Percentiles rank a stretch among this genome's conserved stretches.
phyloP scores from a whole-genome alignment of 2,329 filamentous ascomycete species.

The Onygenales sp. region DNA sequence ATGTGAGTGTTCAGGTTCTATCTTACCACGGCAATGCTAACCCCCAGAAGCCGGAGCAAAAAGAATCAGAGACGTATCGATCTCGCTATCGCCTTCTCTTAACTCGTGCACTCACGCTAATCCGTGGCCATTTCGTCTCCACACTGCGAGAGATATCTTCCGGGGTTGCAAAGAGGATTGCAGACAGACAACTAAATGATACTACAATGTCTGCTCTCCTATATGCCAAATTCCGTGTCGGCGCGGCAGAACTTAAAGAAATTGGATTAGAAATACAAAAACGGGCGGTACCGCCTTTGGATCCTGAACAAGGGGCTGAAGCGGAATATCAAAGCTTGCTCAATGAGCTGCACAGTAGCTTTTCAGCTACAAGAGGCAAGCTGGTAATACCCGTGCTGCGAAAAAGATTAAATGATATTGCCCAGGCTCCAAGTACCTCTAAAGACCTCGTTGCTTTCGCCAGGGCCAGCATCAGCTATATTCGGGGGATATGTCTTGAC shows the following conservation, averaged over 20 bases:
- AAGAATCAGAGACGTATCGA: slow-evolving; percentile 78
- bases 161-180: slow-evolving; percentile 54
- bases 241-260: slow-evolving; percentile 55
- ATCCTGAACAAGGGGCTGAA: slow-evolving; percentile 48
- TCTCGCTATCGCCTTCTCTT: slow-evolving; percentile 79
- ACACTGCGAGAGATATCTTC: slow-evolving; percentile 53
- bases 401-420: slow-evolving; percentile 48
- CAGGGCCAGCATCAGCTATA: slow-evolving; percentile 54
- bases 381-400: slow-evolving; percentile 53
- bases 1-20: slow-evolving; percentile 47
- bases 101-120: slow-evolving; percentile 56
- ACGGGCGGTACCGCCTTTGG: slow-evolving; percentile 50
- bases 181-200: slow-evolving; percentile 59
- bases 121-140: slow-evolving; percentile 57
- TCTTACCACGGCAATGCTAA: slow-evolving; percentile 16
- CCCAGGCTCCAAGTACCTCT: slow-evolving; percentile 49
- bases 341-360: slow-evolving; percentile 56
- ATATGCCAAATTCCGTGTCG: slow-evolving; percentile 62
- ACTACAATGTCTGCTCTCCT: slow-evolving; percentile 62
- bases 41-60: slow-evolving; percentile 58
- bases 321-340: slow-evolving; percentile 58
- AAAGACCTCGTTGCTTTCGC: slow-evolving; percentile 58
- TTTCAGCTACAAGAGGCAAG: slow-evolving; percentile 48
- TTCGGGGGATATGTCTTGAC: slow-evolving; percentile 56
- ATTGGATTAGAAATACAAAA: slow-evolving; percentile 61